Evolutionary conservation across 1,139 yeast genomes (phyloP), one percentile per base, ranked within the genome.

Genomic region (Ogataea hybrid): DNA sequence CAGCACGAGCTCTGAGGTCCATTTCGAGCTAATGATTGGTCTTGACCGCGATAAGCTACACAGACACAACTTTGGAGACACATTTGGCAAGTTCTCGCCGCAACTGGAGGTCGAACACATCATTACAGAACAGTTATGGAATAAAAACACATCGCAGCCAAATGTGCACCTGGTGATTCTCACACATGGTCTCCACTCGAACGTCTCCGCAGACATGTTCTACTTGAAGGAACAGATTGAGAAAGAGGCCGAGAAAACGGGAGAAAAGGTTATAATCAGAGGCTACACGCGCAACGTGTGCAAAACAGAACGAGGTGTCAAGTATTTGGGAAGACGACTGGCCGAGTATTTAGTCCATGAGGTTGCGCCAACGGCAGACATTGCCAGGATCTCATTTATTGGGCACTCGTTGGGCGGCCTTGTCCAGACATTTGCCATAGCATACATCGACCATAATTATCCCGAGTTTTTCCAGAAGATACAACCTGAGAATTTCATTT

Each of bases 381-480:
- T 84, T 2, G 59, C 62, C 1, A 81, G 77, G 53, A 81, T 92
- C 3, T 89, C 97, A 1, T 90, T 92, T 54, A 71, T 94, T 27
- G 96, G 92, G 1, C 98, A 92, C 63, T 90, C 97, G 0, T 67
- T 92, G 25, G 98, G 98, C 25, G 98, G 98, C 0, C 69, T 87
- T 33, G 83, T 85, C 3, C 97, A 92, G 63, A 79, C 94, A 0
- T 92, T 88, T 69, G 94, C 97, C 1, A 76, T 92, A 33, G 95
- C 96, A 0, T 88, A 88, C 59, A 73, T 85, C 25, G 75, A 80
- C 35, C 71, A 75, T 39, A 81, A 79, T 49, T 79, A 80, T 57
- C 94, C 96, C 0, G 77, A 81, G 68, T 88, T 92, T 53, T 64
- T 67, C 47, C 58, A 74, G 23, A 66, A 68, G 15, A 75, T 86